Base-by-base conservation (phyloP, 129 eudicot genomes). In the Helianthus tuberosus region DNA sequence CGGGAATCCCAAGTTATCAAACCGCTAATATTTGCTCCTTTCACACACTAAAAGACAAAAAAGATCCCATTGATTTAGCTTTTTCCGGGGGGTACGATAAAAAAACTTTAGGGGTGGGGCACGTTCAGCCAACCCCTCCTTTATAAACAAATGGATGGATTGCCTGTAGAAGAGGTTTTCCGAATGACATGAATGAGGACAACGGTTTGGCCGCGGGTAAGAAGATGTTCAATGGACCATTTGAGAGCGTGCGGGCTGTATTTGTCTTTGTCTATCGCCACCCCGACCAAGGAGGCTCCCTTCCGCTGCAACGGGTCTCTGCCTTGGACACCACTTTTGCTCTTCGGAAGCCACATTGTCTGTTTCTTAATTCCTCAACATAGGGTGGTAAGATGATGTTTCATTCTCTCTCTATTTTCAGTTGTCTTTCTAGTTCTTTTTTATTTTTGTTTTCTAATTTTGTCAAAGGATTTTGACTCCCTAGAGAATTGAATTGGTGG, bases 181-280 rank as follows among this genome's bases (percentile, higher is more conserved):
- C 75, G 83, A 68, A 46, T 67, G 77, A 83, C 87, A 48, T 86
- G 90, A 55, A 86, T 83, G 69, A 86, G 83, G 55, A 79, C 80
- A 46, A 83, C 66, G 32, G 87, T 73, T 58, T 85, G 86, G 71
- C 88, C 84, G 12, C 77, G 78, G 27, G 72, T n/a, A 49, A 83
- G 79, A 11, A 86, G 77, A 77, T 86, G 55, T 10, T 82, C 90
- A 13, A 76, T 75, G 68, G 87, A 68, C 90, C 90, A 86, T 79
- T 73, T 86, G 27, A 86, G 76, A n/a, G 87, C 90, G 20, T 75
- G 61, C 47, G 79, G 87, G 80, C 90, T 86, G 50, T 75, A 41
- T 76, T 75, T 86, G 79, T 86, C 80, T 36, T 79, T 86, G 64
- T 86, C 87, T 16, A 86, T 86, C 1, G 90, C 90, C 32, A 86